Percentiles rank a stretch among this genome's conserved stretches.
phyloP scores from a whole-genome alignment of 2,329 filamentous ascomycete species.

The Aureobasidium sp. region DNA sequence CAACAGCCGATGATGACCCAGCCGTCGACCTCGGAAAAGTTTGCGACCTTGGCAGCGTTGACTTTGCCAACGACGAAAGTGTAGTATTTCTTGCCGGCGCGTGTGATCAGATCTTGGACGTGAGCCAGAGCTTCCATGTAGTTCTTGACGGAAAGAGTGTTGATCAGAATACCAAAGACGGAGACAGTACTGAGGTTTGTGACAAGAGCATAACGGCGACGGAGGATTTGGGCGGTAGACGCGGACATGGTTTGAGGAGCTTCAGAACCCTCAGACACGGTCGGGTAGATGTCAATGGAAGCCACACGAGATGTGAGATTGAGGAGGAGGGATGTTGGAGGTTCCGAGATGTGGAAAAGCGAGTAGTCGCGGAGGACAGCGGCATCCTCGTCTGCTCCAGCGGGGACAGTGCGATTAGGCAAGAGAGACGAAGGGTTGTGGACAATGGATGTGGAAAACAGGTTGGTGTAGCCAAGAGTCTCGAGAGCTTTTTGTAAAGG shows the following conservation, averaged over 20 bases:
- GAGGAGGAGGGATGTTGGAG: constrained; percentile 74
- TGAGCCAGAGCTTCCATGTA: constrained; percentile 75
- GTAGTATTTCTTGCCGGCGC: constrained; percentile 88
- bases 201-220: constrained; percentile 81
- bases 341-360: constrained; percentile 78
- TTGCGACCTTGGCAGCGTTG: constrained; percentile 91
- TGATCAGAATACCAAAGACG: constrained; percentile 90
- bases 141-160: constrained; percentile 86
- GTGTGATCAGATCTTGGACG: constrained; percentile 64
- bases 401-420: constrained; percentile 71
- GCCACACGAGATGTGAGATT: constrained; percentile 78
- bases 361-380: constrained; percentile 57
- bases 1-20: constrained; percentile 98
- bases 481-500: constrained; percentile 50
- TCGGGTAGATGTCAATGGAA: constrained; percentile 71
- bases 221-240: constrained; percentile 54
- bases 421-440: constrained; percentile 73
- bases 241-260: constrained; percentile 36
- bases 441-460: constrained; percentile 65
- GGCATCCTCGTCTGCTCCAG: constrained; percentile 38
- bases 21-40: constrained; percentile 89
- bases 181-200: constrained; percentile 72
- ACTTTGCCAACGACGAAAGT: constrained; percentile 95
- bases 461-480: constrained; percentile 58
- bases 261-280: constrained; percentile 30